Evolutionary conservation across 2,329 filamentous ascomycete genomes (phyloP).

Genomic region (Trichothecium sympodiale): DNA sequence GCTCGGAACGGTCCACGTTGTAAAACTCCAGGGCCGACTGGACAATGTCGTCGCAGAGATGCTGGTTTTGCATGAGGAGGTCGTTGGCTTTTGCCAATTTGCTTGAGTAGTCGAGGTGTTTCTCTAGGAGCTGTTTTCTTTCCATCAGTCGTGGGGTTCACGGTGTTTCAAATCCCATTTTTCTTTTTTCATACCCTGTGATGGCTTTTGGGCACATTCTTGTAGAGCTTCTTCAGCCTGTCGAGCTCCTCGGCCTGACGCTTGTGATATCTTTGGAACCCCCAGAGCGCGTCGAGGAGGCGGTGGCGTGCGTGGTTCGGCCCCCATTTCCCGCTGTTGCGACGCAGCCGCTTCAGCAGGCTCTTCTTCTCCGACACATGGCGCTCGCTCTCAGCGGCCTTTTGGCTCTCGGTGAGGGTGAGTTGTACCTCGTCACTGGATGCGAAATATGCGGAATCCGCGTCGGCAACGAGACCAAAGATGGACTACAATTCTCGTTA

Average conservation of each 20-base stretch:
- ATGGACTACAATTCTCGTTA: no score
- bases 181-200: conserved; percentile 11
- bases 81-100: conserved; percentile 34
- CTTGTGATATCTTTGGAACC: conserved; percentile 22
- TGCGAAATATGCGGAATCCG: neutral
- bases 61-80: conserved; percentile 31
- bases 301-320: conserved; percentile 25
- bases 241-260: conserved; percentile 24
- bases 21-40: conserved; percentile 34
- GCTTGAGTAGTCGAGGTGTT: conserved; percentile 44
- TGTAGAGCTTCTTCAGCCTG: conserved; percentile 23
- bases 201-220: conserved; percentile 22
- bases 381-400: conserved; percentile 1
- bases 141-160: no score
- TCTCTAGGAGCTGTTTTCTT: conserved; percentile 34
- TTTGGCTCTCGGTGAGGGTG: neutral
- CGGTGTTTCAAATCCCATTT: neutral
- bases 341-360: conserved; percentile 17
- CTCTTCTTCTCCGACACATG: conserved; percentile 19
- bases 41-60: conserved; percentile 34
- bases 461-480: neutral
- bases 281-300: conserved; percentile 26
- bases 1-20: conserved; percentile 27
- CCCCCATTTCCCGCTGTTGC: conserved; percentile 19
- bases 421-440: neutral